Evolutionary conservation across 1,284 basidiomycete species (phyloP).

Genomic region (Apiotrichum veenhuisii): DNA sequence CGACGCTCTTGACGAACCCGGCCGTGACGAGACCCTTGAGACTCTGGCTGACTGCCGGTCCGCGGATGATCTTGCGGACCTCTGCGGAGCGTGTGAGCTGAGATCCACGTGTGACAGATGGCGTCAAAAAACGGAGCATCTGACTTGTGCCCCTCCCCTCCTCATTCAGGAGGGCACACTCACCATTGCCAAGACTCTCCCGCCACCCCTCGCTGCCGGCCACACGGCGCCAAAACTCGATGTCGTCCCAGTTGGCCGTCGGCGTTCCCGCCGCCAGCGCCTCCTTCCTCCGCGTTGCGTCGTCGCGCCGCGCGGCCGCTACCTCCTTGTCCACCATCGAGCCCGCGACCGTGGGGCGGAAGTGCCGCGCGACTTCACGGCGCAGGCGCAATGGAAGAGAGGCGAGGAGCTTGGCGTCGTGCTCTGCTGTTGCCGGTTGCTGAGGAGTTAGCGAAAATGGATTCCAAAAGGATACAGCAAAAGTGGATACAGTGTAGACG

Average conservation of each 20-base stretch:
- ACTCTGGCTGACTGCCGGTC: slow-evolving; percentile 77
- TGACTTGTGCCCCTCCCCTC: too few relatives aligned
- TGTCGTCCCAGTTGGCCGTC: slow-evolving; percentile 55
- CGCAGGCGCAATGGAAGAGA: slow-evolving; percentile 67
- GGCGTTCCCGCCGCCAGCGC: not conserved
- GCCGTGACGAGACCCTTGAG: slow-evolving; percentile 82
- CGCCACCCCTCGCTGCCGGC: slow-evolving; percentile 63
- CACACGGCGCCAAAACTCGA: slow-evolving; percentile 68
- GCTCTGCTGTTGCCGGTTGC: slow-evolving; percentile 66
- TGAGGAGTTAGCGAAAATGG: slow-evolving; percentile 21
- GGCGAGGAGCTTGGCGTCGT: slow-evolving; percentile 66
- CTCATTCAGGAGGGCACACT: too few relatives aligned
- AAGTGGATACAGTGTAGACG: too few relatives aligned
- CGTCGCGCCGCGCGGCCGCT: slow-evolving; percentile 5
- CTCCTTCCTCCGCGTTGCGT: not conserved
- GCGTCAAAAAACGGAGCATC: too few relatives aligned
- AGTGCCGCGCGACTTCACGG: slow-evolving; percentile 20
- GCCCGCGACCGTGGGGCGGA: slow-evolving; percentile 21
- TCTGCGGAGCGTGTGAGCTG: slow-evolving; percentile 52
- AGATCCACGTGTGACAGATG: too few relatives aligned
- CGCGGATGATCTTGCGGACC: slow-evolving; percentile 69
- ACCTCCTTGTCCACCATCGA: slow-evolving; percentile 16
- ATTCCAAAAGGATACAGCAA: too few relatives aligned
- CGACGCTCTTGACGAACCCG: slow-evolving; percentile 70
- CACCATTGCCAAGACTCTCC: slow-evolving; percentile 60